Evolutionary conservation across 73 alveolate species (phyloP).

Genomic region (Breviolum minutum): DNA sequence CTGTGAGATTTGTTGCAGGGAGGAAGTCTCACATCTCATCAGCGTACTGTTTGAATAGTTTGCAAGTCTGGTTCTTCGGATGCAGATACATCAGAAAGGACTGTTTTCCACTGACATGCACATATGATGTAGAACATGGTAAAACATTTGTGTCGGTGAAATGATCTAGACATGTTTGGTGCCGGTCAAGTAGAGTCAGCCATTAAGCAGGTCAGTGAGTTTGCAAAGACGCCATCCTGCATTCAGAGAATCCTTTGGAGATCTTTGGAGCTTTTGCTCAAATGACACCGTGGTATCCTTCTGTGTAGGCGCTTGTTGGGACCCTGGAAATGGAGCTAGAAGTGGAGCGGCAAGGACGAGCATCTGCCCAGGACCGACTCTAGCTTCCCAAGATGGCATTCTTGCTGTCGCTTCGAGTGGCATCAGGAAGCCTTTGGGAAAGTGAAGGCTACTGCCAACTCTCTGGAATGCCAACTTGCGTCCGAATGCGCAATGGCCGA

Average conservation of each 20-base stretch:
- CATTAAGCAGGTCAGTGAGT: neutral
- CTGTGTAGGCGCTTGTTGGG: conserved; percentile 24
- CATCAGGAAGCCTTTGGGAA: conserved; percentile 41
- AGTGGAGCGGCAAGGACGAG: conserved; percentile 26
- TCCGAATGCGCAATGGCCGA: neutral
- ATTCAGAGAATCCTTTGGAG: no score
- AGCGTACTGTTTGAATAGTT: no score
- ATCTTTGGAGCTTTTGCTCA: no score
- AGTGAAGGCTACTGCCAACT: conserved; percentile 8
- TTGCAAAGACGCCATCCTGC: no score
- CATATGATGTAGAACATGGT: no score
- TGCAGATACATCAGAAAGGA: no score
- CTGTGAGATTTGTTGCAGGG: neutral
- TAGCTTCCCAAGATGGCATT: neutral
- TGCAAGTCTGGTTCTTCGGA: no score
- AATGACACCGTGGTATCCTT: neutral
- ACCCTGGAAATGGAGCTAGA: conserved; percentile 39
- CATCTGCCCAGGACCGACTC: conserved; percentile 20
- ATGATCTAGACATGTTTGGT: neutral
- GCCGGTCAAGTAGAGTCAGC: neutral
- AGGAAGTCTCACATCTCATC: neutral
- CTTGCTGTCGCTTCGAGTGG: neutral
- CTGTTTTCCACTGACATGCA: neutral
- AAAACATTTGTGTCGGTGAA: neutral
- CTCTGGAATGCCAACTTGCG: conserved; percentile 43